Conservation (phyloP, 2,329 filamentous ascomycete species). For the Paraphoma chrysanthemicola region DNA sequence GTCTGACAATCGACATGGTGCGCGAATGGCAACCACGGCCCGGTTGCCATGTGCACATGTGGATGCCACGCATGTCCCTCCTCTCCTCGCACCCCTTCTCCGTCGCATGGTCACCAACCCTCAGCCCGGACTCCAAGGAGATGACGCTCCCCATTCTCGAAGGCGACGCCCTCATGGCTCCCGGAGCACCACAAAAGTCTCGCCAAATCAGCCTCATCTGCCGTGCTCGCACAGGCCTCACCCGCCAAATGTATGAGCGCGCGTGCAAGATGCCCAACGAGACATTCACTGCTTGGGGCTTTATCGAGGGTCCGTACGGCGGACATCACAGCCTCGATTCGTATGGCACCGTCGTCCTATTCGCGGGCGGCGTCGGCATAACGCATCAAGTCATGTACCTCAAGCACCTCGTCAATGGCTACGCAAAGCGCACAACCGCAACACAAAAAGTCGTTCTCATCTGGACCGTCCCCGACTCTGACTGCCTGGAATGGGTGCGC, state of each 20-base stretch:
- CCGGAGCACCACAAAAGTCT: constrained; percentile 34
- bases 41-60: constrained; percentile 67
- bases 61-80: constrained; percentile 58
- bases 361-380: constrained; percentile 82
- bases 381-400: constrained; percentile 81
- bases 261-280: constrained; percentile 67
- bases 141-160: constrained; percentile 44
- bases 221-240: constrained; percentile 76
- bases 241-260: constrained; percentile 71
- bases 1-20: constrained; percentile 66
- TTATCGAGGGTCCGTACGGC: constrained; percentile 79
- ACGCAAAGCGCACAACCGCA: constrained; percentile 71
- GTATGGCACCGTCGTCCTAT: constrained; percentile 79
- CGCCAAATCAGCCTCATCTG: constrained; percentile 72
- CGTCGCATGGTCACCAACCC: constrained; percentile 55
- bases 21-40: constrained; percentile 61
- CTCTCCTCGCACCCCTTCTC: constrained; percentile 59
- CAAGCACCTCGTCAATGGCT: constrained; percentile 73
- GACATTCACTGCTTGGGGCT: constrained; percentile 68
- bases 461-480: constrained; percentile 79
- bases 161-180: constrained; percentile 30
- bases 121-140: constrained; percentile 38
- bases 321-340: constrained; percentile 74
- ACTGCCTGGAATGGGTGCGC: constrained; percentile 69
- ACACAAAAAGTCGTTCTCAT: constrained; percentile 75